Percentiles rank a stretch among this genome's conserved stretches.
phyloP scores from a whole-genome alignment of 192 early-diverging fungal genomes.

The Coemansia asiatica region DNA sequence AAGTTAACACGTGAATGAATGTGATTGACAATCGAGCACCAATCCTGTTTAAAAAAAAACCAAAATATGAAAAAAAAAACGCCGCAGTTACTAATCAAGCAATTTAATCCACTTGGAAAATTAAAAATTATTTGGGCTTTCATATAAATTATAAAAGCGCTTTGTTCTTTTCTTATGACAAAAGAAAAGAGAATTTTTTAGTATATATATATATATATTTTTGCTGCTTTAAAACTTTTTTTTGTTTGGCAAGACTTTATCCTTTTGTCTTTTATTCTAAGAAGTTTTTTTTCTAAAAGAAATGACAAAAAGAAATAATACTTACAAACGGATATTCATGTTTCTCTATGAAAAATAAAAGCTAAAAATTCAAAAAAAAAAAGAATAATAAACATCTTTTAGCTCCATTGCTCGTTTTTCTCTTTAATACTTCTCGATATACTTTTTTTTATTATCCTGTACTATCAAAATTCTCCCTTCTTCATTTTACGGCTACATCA shows the following conservation, averaged over 20 bases:
- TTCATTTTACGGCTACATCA: no score
- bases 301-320: background rate
- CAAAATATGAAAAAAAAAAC: background rate
- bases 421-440: conserved; percentile 3
- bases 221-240: no score
- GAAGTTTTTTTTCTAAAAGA: background rate
- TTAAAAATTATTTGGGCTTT: no score
- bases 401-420: background rate
- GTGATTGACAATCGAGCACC: background rate
- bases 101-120: no score
- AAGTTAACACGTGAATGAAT: no score
- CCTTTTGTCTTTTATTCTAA: background rate
- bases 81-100: background rate
- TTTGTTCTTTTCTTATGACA: no score
- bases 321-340: background rate
- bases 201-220: no score
- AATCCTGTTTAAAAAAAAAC: no score
- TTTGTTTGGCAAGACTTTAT: background rate
- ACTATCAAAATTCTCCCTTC: no score
- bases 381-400: background rate
- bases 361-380: background rate
- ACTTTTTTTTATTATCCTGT: background rate
- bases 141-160: no score
- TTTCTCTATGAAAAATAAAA: conserved; percentile 9
- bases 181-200: background rate